phyloP scores from a whole-genome alignment of 2,329 filamentous ascomycete species.

The Mycocentrospora acerina region DNA sequence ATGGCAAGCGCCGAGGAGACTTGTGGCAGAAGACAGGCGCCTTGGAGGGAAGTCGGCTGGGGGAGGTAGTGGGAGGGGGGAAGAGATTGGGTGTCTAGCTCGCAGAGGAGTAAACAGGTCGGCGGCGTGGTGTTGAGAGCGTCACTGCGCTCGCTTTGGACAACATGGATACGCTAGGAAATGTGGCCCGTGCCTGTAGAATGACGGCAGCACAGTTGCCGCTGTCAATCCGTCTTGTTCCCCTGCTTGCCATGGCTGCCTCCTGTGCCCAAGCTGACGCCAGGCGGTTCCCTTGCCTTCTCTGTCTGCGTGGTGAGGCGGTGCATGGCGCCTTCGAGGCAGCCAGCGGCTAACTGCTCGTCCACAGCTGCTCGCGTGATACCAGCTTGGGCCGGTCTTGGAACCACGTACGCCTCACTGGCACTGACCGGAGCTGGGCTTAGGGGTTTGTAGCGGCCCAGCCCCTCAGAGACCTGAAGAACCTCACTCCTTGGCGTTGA shows the following conservation, averaged over 20 bases:
- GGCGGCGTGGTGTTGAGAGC: slow-evolving; percentile 19
- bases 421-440: too few species aligned
- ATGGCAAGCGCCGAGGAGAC: slow-evolving; percentile 8
- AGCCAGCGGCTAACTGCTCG: too few species aligned
- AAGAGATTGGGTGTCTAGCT: slow-evolving; percentile 20
- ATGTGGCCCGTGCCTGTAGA: slow-evolving; percentile 10
- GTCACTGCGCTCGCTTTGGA: slow-evolving; percentile 10
- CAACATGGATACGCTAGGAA: slow-evolving; percentile 9
- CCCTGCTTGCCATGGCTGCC: too few species aligned
- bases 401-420: too few species aligned
- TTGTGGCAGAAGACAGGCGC: slow-evolving; percentile 4
- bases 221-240: too few species aligned
- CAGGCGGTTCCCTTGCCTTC: too few species aligned
- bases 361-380: too few species aligned
- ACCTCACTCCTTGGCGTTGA: too few species aligned
- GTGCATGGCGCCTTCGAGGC: background rate
- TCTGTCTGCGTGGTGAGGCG: slow-evolving; percentile 1
- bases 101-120: slow-evolving; percentile 17
- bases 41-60: slow-evolving; percentile 2
- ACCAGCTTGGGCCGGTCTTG: too few species aligned
- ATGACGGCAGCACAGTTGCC: slow-evolving; percentile 19
- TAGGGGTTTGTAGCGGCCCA: too few species aligned
- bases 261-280: too few species aligned
- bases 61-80: slow-evolving; percentile 1
- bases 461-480: too few species aligned